Evolutionary conservation across 176 grass and related monocot species (phyloP).

Genomic region (Carex kokanica): DNA sequence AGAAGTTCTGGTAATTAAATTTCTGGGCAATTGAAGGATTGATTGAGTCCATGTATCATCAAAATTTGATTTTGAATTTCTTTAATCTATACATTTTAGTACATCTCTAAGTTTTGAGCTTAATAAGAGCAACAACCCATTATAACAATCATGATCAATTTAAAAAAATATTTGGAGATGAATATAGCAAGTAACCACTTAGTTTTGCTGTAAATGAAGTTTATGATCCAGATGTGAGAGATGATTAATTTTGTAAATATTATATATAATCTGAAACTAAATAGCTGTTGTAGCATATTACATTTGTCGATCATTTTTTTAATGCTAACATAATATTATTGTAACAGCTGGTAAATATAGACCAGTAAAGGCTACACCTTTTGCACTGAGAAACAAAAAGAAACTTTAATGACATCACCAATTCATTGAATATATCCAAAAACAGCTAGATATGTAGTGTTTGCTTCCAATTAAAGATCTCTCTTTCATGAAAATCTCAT

Average conservation of each 20-base stretch:
- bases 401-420: not conserved
- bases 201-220: too few species aligned
- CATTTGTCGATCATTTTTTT: not conserved
- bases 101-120: too few species aligned
- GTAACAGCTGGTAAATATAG: not conserved
- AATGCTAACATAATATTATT: not conserved
- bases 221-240: too few species aligned
- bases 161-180: too few species aligned
- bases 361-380: not conserved
- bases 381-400: not conserved
- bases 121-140: too few species aligned
- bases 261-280: too few species aligned
- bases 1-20: not conserved
- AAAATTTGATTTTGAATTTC: not conserved
- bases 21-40: not conserved
- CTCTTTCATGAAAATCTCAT: not conserved
- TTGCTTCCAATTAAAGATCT: not conserved
- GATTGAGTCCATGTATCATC: not conserved
- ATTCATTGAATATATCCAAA: slow-evolving; percentile 1
- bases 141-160: too few species aligned
- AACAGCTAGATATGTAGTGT: not conserved
- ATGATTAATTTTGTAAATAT: too few species aligned
- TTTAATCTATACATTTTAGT: too few species aligned
- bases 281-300: not conserved
- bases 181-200: too few species aligned